phyloP scores from a whole-genome alignment of 2,329 filamentous ascomycete species.

The Cytospora piceicola region DNA sequence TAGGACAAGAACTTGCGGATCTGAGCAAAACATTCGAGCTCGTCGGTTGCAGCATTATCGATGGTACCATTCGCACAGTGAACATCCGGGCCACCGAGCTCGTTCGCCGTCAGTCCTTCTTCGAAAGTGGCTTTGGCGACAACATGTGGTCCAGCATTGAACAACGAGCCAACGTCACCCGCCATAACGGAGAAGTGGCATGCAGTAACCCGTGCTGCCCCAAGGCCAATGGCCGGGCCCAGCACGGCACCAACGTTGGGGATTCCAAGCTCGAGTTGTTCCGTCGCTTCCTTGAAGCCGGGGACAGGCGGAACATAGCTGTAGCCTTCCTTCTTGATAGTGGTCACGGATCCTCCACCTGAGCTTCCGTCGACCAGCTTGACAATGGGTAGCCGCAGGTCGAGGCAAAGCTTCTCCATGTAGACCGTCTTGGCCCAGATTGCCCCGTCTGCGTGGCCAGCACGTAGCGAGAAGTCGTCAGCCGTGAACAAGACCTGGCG shows the following conservation, averaged over 20 bases:
- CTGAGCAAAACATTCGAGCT: slow-evolving; percentile 65
- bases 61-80: slow-evolving; percentile 70
- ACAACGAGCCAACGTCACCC: slow-evolving; percentile 62
- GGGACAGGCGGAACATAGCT: slow-evolving; percentile 64
- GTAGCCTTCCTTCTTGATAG: slow-evolving; percentile 58
- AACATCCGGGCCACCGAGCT: slow-evolving; percentile 63
- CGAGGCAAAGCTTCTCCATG: slow-evolving; percentile 63
- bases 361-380: slow-evolving; percentile 68
- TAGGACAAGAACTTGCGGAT: slow-evolving; percentile 60
- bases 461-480: slow-evolving; percentile 66
- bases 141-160: slow-evolving; percentile 67
- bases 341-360: slow-evolving; percentile 65
- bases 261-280: slow-evolving; percentile 65
- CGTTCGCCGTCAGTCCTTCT: slow-evolving; percentile 61
- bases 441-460: slow-evolving; percentile 66
- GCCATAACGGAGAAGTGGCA: slow-evolving; percentile 71
- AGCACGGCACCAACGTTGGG: slow-evolving; percentile 67
- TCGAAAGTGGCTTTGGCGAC: slow-evolving; percentile 67
- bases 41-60: slow-evolving; percentile 64
- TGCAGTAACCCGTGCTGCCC: slow-evolving; percentile 62
- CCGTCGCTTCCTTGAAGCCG: slow-evolving; percentile 55
- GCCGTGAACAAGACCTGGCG: slow-evolving; percentile 63
- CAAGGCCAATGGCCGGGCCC: slow-evolving; percentile 66
- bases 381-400: slow-evolving; percentile 61
- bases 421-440: slow-evolving; percentile 62